A percentile compares a stretch with the other conserved stretches of the same genome.
These are phyloP conservation scores for Dothistroma septosporum DNA, from an alignment of 2,329 filamentous ascomycete species.

Conservation along the genomic window DNA sequence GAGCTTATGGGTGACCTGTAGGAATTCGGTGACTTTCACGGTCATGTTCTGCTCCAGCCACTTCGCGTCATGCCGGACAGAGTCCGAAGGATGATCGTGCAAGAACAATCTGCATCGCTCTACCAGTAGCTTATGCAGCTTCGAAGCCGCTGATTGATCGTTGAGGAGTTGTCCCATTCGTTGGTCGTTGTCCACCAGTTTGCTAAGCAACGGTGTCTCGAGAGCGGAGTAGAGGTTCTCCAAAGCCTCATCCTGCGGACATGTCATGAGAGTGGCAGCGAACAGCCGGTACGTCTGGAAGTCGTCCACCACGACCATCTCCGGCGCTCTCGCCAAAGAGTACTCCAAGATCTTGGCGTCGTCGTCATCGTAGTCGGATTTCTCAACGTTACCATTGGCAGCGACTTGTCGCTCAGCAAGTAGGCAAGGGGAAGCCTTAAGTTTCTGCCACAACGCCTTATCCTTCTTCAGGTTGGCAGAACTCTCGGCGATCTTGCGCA, in stretches of 20 bases:
- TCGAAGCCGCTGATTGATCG: conserved; percentile 65
- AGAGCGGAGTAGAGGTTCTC: conserved; percentile 81
- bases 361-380: conserved; percentile 43
- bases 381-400: conserved; percentile 51
- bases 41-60: conserved; percentile 85
- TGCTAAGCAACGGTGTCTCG: conserved; percentile 71
- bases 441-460: conserved; percentile 68
- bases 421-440: conserved; percentile 72
- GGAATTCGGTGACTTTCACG: conserved; percentile 72
- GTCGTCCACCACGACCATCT: conserved; percentile 80
- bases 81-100: conserved; percentile 72
- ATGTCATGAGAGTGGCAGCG: conserved; percentile 75
- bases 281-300: conserved; percentile 86
- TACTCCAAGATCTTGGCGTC: conserved; percentile 64
- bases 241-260: conserved; percentile 81
- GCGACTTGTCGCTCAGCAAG: conserved; percentile 75
- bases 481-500: conserved; percentile 76
- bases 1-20: conserved; percentile 73
- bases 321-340: conserved; percentile 65
- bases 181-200: conserved; percentile 72
- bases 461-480: conserved; percentile 68
- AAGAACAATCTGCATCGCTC: conserved; percentile 88
- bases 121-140: conserved; percentile 73
- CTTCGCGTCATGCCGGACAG: conserved; percentile 78
- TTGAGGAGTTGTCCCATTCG: conserved; percentile 63